Evolutionary conservation across 139 green algal species (phyloP), one percentile per base, ranked within the genome.

Genomic region (Chlorella sorokiniana): DNA sequence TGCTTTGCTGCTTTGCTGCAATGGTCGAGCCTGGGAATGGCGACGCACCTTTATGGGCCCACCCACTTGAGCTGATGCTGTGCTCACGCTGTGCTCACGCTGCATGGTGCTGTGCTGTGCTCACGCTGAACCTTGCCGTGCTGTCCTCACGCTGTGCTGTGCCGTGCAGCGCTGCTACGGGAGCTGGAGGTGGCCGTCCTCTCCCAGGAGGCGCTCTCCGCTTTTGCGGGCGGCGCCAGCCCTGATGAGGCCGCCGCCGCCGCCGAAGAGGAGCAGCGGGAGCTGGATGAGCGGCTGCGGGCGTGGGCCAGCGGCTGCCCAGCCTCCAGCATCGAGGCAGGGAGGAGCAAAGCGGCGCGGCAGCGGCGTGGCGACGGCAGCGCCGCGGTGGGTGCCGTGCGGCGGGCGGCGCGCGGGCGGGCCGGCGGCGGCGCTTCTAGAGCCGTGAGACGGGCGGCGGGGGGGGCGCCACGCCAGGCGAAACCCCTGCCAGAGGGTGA

Each of bases 81-180:
- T n/a, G n/a, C n/a, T n/a, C n/a, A n/a, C n/a, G n/a, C n/a, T n/a
- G n/a, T n/a, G n/a, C n/a, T n/a, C n/a, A n/a, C n/a, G n/a, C n/a
- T n/a, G n/a, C n/a, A n/a, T n/a, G n/a, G n/a, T n/a, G n/a, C n/a
- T n/a, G n/a, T n/a, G n/a, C n/a, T n/a, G n/a, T n/a, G n/a, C n/a
- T n/a, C n/a, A n/a, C n/a, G n/a, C n/a, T n/a, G n/a, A n/a, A n/a
- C n/a, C n/a, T 3, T 22, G 11, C 35, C 42, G 3, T 20, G 27
- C 44, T 14, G 0, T 1, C 29, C 42, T 25, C 51, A 5, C 40
- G 25, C 31, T 16, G 4, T 10, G 8, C 35, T 20, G n/a, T 1
- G 54, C 29, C 68, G 35, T 54, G 42, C 76, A 52, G 80, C 70
- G 0, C 61, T 81, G 33, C n/a, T 84, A 35, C 62, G 42, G 4